These are phyloP conservation scores for Capronia coronata DNA, from an alignment of 2,329 filamentous ascomycete genomes.

Conservation along the genomic window DNA sequence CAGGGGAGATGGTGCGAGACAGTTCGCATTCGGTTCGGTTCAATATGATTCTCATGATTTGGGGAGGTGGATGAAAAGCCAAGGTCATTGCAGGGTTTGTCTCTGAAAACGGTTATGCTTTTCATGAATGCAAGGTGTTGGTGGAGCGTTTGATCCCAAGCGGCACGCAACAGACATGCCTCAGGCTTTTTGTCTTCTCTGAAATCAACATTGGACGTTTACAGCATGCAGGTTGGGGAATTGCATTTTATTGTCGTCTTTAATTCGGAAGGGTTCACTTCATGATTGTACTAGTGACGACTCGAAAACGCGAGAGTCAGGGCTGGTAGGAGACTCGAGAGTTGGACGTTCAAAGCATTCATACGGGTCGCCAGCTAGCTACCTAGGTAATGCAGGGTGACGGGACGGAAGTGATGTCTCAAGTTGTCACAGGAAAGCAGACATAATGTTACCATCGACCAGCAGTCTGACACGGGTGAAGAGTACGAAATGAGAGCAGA, in stretches of 20 bases:
- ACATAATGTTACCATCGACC: not conserved
- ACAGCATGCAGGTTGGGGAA: not conserved
- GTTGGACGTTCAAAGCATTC: not conserved
- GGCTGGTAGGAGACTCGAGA: not conserved
- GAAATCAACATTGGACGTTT: not conserved
- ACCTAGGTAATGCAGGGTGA: constrained; percentile 23
- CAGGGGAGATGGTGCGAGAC: constrained; percentile 1
- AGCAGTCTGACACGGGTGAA: not conserved
- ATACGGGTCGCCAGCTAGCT: constrained; percentile 10
- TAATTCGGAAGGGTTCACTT: not conserved
- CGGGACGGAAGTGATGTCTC: not conserved
- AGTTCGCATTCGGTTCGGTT: constrained; percentile 7
- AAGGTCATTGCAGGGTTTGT: constrained; percentile 1
- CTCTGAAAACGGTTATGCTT: not conserved
- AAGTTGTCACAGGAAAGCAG: constrained; percentile 6
- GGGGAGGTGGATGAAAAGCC: constrained; percentile 1
- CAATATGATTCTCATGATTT: constrained; percentile 16
- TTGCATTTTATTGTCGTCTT: not conserved
- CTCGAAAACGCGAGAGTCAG: no score
- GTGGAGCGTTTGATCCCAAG: constrained; percentile 1
- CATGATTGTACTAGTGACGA: not conserved
- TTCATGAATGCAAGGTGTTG: constrained; percentile 17
- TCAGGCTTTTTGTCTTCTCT: not conserved
- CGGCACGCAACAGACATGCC: not conserved
- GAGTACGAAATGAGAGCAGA: not conserved